Evolutionary conservation across 768 basidiomycete genomes (phyloP).

Genomic region (Lactarius tabidus): DNA sequence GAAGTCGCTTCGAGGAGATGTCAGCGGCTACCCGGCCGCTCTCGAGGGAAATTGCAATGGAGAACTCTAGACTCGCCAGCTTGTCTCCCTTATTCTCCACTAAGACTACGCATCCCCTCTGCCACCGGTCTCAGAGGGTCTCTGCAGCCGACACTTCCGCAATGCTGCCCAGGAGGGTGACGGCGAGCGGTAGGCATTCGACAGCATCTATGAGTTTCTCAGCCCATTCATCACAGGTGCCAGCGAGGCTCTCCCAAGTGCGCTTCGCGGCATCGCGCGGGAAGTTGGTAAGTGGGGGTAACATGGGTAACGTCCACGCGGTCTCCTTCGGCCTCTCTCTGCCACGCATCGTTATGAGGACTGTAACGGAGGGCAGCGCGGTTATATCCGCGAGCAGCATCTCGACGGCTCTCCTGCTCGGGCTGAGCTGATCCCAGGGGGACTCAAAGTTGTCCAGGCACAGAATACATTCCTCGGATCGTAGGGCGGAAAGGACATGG

Average conservation of each 20-base stretch:
- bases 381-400: conserved; percentile 13
- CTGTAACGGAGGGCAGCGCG: conserved; percentile 15
- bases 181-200: conserved; percentile 20
- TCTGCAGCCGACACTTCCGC: conserved; percentile 18
- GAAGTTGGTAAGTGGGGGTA: conserved; percentile 16
- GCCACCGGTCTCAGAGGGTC: conserved; percentile 21
- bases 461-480: conserved; percentile 31
- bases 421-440: conserved; percentile 32
- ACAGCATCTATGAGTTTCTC: conserved; percentile 21
- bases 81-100: conserved; percentile 19
- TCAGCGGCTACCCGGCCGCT: conserved; percentile 13
- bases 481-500: conserved; percentile 8
- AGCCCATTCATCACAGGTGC: conserved; percentile 14
- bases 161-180: conserved; percentile 16
- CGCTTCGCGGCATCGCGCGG: conserved; percentile 10
- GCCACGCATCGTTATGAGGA: conserved; percentile 19
- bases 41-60: conserved; percentile 20
- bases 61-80: conserved; percentile 12
- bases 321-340: conserved; percentile 19
- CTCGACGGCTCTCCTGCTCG: conserved; percentile 15
- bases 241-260: conserved; percentile 19
- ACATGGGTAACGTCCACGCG: conserved; percentile 20
- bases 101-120: conserved; percentile 10
- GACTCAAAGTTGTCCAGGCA: conserved; percentile 43
- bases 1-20: conserved; percentile 6